Evolutionary conservation across 805 yeast genomes (phyloP).

Genomic region (Starmerella potacharoeniae): DNA sequence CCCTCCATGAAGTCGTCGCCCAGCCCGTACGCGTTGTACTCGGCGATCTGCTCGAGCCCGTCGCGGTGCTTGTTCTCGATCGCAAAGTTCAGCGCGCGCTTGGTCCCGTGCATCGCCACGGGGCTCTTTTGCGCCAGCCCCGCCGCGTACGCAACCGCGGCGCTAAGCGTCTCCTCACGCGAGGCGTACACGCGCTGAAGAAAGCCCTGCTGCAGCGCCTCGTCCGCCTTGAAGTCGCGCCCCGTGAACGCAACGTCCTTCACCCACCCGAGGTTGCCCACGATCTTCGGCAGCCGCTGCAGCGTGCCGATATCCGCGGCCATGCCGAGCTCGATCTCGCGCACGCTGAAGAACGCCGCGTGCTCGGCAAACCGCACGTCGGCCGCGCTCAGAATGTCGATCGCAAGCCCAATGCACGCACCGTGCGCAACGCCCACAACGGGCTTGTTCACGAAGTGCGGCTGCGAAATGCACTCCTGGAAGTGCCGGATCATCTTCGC

Average conservation of each 20-base stretch:
- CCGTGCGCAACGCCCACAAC: slow-evolving; percentile 63
- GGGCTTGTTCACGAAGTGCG: slow-evolving; percentile 32
- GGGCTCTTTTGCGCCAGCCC: slow-evolving; percentile 38
- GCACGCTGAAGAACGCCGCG: slow-evolving; percentile 45
- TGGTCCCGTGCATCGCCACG: slow-evolving; percentile 58
- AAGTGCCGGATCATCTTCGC: slow-evolving; percentile 40
- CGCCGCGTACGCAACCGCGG: slow-evolving; percentile 41
- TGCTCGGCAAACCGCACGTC: slow-evolving; percentile 46
- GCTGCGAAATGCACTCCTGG: slow-evolving; percentile 40
- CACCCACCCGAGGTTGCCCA: slow-evolving; percentile 45
- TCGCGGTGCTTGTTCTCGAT: slow-evolving; percentile 32
- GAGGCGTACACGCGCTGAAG: slow-evolving; percentile 36
- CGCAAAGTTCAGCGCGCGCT: slow-evolving; percentile 40
- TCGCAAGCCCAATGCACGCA: slow-evolving; percentile 49
- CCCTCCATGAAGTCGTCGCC: slow-evolving; percentile 28
- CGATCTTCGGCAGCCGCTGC: slow-evolving; percentile 49
- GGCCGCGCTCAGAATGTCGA: slow-evolving; percentile 52
- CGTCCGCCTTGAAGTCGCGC: slow-evolving; percentile 41
- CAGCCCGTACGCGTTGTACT: slow-evolving; percentile 37
- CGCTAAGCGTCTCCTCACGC: slow-evolving; percentile 39
- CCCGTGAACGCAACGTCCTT: slow-evolving; percentile 56
- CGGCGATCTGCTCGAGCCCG: slow-evolving; percentile 45
- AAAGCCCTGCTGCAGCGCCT: slow-evolving; percentile 47
- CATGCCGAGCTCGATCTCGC: slow-evolving; percentile 63
- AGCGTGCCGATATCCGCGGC: slow-evolving; percentile 72